Base-by-base conservation (phyloP, 139 green algal species). In the Zygnema circumcarinatum region DNA sequence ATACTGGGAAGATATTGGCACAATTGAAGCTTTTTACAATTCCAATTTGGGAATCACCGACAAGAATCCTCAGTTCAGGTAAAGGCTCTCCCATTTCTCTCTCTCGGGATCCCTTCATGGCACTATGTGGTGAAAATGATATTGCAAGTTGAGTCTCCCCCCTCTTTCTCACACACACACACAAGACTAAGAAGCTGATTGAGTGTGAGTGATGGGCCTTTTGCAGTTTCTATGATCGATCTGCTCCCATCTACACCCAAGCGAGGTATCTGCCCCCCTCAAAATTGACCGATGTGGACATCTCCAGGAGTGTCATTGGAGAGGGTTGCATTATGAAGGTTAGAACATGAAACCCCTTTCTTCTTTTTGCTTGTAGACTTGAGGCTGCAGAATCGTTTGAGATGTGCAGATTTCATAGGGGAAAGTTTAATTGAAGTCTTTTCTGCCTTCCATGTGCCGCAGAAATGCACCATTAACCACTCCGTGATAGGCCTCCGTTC, bases 21-120 rank as follows among this genome's bases (percentile, higher is more conserved):
- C 97, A 56, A 94, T 99, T 52, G 93, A 96, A 82, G 96, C 97
- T 39, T 99, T 99, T 92, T 99, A 98, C 94, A 93, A 98, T 54
- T 88, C 97, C 80, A 99, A 99, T 94, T 93, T 99, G 76, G 91
- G 91, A 2, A 94, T 98, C 74, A 97, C 94, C 33, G 92, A 98
- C 84, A 92, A 93, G 62, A 95, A 93, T 72, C 94, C 95, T 54
- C 90, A 95, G 73, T 98, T 98, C 92, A 95, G 88, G 94, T 87
- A 85, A 38, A 40, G 7, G 95, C 2, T 42, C 7, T 54, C 72
- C 16, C 16, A n/a, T n/a, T n/a, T n/a, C n/a, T n/a, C n/a, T n/a
- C n/a, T n/a, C n/a, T n/a, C n/a, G n/a, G n/a, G 54, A 72, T 72
- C 54, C 54, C 29, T 72, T 72, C n/a, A n/a, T n/a, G n/a, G n/a